phyloP scores from a whole-genome alignment of 2,329 filamentous ascomycete species.

The Chaetomiaceae sp. region DNA sequence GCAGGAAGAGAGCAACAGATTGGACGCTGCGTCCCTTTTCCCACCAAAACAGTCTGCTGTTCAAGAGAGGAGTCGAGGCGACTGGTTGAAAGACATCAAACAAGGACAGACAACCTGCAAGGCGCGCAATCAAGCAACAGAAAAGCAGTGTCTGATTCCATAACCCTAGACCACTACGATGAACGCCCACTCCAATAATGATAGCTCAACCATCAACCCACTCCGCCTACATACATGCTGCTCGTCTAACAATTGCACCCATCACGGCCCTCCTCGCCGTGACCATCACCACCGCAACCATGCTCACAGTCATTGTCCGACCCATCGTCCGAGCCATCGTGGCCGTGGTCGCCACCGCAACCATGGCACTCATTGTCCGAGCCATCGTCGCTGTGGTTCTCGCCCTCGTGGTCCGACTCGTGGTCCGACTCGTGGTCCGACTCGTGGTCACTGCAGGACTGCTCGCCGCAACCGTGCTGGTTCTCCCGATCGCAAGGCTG shows the following conservation, averaged over 20 bases:
- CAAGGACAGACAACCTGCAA: neutral
- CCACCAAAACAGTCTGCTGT: no score
- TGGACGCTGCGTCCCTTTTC: no score
- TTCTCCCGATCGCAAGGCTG: neutral
- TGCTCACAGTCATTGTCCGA: neutral
- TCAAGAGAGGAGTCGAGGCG: no score
- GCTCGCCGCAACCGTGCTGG: neutral
- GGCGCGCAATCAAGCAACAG: neutral
- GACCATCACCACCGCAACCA: neutral
- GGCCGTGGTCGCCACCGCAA: neutral
- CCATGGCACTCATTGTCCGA: neutral
- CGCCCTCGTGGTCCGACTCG: no score
- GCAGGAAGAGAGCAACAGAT: no score
- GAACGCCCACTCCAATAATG: neutral
- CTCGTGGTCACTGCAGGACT: neutral
- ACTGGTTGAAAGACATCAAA: no score
- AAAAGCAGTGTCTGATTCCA: conserved; percentile 1
- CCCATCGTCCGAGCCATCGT: neutral
- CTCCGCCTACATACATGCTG: conserved; percentile 5
- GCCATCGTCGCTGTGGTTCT: no score
- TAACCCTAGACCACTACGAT: neutral
- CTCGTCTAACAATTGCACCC: neutral
- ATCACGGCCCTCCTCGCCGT: neutral
- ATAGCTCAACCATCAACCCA: neutral
- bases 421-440: neutral